Percentiles rank a stretch among this genome's conserved stretches.
These are phyloP conservation scores for Leishmania aethiopica DNA, from an alignment of 208 protist genomes.

Conservation along the genomic window DNA sequence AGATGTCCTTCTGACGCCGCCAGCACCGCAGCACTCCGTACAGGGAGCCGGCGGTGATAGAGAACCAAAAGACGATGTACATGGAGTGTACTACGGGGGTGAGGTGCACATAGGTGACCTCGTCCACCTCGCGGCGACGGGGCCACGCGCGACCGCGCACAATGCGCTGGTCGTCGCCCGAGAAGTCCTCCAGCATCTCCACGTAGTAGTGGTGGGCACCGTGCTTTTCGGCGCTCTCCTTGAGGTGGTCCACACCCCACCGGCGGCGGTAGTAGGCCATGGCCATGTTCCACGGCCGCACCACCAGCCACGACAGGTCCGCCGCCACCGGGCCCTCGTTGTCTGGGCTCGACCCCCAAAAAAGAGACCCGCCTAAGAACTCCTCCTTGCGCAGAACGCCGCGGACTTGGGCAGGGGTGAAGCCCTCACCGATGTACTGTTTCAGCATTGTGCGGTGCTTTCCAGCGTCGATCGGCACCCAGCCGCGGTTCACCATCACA, in stretches of 20 bases:
- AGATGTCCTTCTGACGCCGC: constrained; percentile 72
- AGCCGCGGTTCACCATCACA: constrained; percentile 88
- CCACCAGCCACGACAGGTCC: constrained; percentile 79
- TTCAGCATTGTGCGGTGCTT: constrained; percentile 82
- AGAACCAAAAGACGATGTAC: constrained; percentile 90
- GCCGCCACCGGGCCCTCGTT: constrained; percentile 73
- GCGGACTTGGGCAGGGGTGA: constrained; percentile 42
- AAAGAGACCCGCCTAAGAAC: constrained; percentile 56
- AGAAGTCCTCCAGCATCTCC: constrained; percentile 90
- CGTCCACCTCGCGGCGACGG: constrained; percentile 69
- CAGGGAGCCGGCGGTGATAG: constrained; percentile 69
- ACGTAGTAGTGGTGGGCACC: constrained; percentile 83
- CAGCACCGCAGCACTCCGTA: constrained; percentile 84
- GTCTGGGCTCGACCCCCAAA: constrained; percentile 58
- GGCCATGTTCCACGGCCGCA: constrained; percentile 83
- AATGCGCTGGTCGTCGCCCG: constrained; percentile 86
- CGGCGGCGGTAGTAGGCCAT: constrained; percentile 70
- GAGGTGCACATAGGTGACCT: constrained; percentile 88
- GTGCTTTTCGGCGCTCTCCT: constrained; percentile 46
- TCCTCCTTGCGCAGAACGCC: constrained; percentile 83
- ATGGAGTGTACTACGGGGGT: constrained; percentile 85
- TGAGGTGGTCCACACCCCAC: constrained; percentile 45
- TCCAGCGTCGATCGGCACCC: constrained; percentile 87
- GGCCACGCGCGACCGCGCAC: constrained; percentile 80
- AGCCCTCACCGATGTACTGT: constrained; percentile 89